Conservation (phyloP, 2,329 filamentous ascomycete genomes). For the Sarocladium oryzae region DNA sequence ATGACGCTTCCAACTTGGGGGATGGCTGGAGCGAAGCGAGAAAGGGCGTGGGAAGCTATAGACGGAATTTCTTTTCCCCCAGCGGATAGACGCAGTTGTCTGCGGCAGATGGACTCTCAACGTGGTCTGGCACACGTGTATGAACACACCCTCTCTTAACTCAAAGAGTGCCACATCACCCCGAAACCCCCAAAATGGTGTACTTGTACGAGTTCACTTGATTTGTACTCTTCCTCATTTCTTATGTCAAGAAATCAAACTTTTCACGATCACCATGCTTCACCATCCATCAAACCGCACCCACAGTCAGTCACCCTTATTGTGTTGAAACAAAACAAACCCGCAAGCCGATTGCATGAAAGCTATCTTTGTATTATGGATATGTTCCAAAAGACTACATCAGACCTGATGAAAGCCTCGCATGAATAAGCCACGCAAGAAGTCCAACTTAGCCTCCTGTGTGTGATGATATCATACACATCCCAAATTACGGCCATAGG, state of each 20-base stretch:
- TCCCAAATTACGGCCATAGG: neutral
- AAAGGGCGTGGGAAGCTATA: conserved; percentile 2
- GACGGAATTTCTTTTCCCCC: conserved; percentile 1
- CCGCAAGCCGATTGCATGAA: too few species aligned
- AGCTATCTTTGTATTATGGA: neutral
- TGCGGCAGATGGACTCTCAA: neutral
- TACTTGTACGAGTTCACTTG: conserved; percentile 7
- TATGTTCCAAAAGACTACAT: too few species aligned
- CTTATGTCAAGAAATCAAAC: neutral
- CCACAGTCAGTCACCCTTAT: too few species aligned
- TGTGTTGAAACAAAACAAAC: too few species aligned
- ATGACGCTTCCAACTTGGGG: neutral
- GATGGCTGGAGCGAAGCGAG: neutral
- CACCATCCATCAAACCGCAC: too few species aligned
- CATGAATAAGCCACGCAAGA: too few species aligned
- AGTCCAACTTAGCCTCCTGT: too few species aligned
- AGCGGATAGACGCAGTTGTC: conserved; percentile 5
- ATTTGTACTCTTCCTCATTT: conserved; percentile 6
- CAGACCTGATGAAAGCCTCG: too few species aligned
- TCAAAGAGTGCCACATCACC: neutral
- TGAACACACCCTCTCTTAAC: neutral
- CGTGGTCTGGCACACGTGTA: neutral
- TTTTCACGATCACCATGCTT: neutral
- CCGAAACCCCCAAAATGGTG: neutral
- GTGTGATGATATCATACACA: too few species aligned